A percentile compares a stretch with the other conserved stretches of the same genome.
These are phyloP conservation scores for Aspergillus sp. DNA, from an alignment of 2,329 filamentous ascomycete species.

Conservation along the genomic window DNA sequence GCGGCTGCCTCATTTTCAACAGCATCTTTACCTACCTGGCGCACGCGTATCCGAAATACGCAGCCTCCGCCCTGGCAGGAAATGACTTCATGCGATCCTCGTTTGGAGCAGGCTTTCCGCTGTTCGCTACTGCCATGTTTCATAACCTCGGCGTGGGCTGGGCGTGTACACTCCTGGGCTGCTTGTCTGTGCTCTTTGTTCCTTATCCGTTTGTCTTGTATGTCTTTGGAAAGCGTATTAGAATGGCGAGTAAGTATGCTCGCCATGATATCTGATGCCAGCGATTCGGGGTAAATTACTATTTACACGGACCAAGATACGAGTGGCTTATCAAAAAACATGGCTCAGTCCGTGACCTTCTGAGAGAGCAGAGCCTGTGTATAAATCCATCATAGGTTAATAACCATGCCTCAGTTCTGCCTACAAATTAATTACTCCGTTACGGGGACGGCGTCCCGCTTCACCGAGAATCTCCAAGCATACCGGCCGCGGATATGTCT, in stretches of 20 bases:
- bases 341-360: too few species aligned
- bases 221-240: slow-evolving; percentile 12
- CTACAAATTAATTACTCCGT: too few species aligned
- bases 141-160: slow-evolving; percentile 30
- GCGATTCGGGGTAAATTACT: too few species aligned
- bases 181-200: slow-evolving; percentile 25
- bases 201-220: slow-evolving; percentile 28
- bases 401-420: too few species aligned
- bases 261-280: background rate
- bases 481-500: too few species aligned
- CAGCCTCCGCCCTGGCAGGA: slow-evolving; percentile 69
- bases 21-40: slow-evolving; percentile 63
- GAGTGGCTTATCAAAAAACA: too few species aligned
- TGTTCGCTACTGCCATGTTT: slow-evolving; percentile 35
- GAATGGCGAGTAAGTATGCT: slow-evolving; percentile 7
- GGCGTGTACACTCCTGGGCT: slow-evolving; percentile 32
- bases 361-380: too few species aligned
- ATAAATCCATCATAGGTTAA: too few species aligned
- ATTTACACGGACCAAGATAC: too few species aligned
- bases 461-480: too few species aligned
- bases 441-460: too few species aligned
- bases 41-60: slow-evolving; percentile 53
- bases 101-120: slow-evolving; percentile 28
- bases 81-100: slow-evolving; percentile 72
- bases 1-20: slow-evolving; percentile 71